These are phyloP conservation scores for Petunia axillaris DNA, from an alignment of 257 asterid genomes.

Conservation along the genomic window DNA sequence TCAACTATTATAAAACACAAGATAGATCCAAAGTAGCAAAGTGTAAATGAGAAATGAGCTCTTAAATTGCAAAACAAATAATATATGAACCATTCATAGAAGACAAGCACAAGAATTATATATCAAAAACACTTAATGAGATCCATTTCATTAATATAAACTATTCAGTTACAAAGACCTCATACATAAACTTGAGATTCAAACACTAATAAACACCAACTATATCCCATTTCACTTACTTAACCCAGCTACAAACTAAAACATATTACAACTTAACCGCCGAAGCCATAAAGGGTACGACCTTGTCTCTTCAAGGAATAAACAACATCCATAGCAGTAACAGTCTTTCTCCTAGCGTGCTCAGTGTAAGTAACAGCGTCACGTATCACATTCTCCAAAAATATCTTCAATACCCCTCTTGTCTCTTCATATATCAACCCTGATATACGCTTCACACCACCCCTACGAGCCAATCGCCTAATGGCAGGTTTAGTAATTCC, in stretches of 20 bases:
- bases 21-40: no score
- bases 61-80: no score
- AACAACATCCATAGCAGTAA: slow-evolving; percentile 30
- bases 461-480: slow-evolving; percentile 24
- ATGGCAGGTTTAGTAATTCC: slow-evolving; percentile 27
- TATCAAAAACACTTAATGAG: not conserved
- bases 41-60: not conserved
- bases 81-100: not conserved
- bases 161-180: not conserved
- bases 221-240: not conserved
- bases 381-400: slow-evolving; percentile 28
- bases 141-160: no score
- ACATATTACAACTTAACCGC: not conserved
- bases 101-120: no score
- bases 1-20: no score
- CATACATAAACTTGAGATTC: not conserved
- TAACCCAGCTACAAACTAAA: not conserved
- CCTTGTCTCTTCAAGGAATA: slow-evolving; percentile 30
- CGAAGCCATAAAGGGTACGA: slow-evolving; percentile 29
- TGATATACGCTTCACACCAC: slow-evolving; percentile 31
- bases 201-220: not conserved
- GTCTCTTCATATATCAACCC: slow-evolving; percentile 28
- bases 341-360: slow-evolving; percentile 32
- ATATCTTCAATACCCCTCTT: slow-evolving; percentile 24
- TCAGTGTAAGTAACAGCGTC: slow-evolving; percentile 29